Conservation (phyloP, 2,329 filamentous ascomycete species). For the Aspergillus luchuensis region DNA sequence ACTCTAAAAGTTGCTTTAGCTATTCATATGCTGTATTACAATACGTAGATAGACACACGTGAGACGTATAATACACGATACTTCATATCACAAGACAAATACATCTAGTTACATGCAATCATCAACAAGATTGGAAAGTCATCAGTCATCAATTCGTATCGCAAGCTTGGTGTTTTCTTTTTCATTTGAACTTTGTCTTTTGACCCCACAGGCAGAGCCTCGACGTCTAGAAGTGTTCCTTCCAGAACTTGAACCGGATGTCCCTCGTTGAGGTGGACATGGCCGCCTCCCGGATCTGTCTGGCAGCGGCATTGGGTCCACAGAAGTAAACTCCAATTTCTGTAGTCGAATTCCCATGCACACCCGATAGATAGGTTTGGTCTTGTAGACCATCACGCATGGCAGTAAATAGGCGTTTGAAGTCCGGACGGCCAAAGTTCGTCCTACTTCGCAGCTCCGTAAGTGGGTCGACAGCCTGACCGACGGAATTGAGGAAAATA, state of each 20-base stretch:
- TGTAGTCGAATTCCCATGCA: constrained; percentile 74
- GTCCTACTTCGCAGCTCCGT: constrained; percentile 88
- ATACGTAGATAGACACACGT: too few relatives aligned
- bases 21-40: too few relatives aligned
- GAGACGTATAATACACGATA: too few relatives aligned
- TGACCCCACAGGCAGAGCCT: too few relatives aligned
- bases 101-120: too few relatives aligned
- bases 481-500: constrained; percentile 94
- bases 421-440: constrained; percentile 94
- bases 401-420: constrained; percentile 72
- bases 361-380: constrained; percentile 78
- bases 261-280: constrained; percentile 71
- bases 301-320: constrained; percentile 77
- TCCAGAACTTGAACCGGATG: constrained; percentile 97
- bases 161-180: too few relatives aligned
- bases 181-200: too few relatives aligned
- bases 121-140: too few relatives aligned
- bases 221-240: constrained; percentile 69
- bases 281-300: constrained; percentile 81
- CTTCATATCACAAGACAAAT: too few relatives aligned
- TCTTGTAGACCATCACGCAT: constrained; percentile 89
- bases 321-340: constrained; percentile 98
- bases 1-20: too few relatives aligned
- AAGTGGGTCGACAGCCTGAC: constrained; percentile 81
- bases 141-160: constrained; percentile 21